Evolutionary conservation across 768 basidiomycete species (phyloP).

Genomic region (Mycena metata): DNA sequence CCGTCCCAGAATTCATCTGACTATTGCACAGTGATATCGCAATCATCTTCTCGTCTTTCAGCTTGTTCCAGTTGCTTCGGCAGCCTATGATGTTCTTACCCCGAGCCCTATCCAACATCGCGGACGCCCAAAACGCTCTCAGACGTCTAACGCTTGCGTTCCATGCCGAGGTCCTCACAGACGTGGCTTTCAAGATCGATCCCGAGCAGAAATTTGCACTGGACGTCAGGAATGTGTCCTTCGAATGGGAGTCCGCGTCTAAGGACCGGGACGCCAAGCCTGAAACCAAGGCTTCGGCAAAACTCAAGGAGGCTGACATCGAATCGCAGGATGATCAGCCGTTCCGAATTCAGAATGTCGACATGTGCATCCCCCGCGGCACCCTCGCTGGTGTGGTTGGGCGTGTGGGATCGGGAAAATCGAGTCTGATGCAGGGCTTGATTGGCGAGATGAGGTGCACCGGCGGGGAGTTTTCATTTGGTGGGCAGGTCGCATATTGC

Average conservation of each 20-base stretch:
- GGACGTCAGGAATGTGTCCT: conserved; percentile 65
- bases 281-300: conserved; percentile 29
- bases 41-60: conserved; percentile 75
- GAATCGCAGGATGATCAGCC: conserved; percentile 45
- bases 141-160: conserved; percentile 65
- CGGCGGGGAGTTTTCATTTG: conserved; percentile 67
- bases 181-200: conserved; percentile 59
- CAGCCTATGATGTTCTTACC: conserved; percentile 80
- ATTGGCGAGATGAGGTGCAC: conserved; percentile 78
- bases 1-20: no score
- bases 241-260: conserved; percentile 69
- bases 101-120: conserved; percentile 70
- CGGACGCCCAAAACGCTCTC: conserved; percentile 76
- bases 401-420: conserved; percentile 78
- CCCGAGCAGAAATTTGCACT: conserved; percentile 62
- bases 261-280: conserved; percentile 13
- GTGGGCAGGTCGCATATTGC: conserved; percentile 77
- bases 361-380: conserved; percentile 68
- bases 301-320: conserved; percentile 35
- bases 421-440: conserved; percentile 70
- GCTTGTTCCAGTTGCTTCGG: conserved; percentile 74
- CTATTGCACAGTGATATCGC: conserved; percentile 59
- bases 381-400: conserved; percentile 74
- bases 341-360: conserved; percentile 66
- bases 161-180: conserved; percentile 65